Evolutionary conservation across 163 green algal species (phyloP).

Genomic region (Picocystis sp.): DNA sequence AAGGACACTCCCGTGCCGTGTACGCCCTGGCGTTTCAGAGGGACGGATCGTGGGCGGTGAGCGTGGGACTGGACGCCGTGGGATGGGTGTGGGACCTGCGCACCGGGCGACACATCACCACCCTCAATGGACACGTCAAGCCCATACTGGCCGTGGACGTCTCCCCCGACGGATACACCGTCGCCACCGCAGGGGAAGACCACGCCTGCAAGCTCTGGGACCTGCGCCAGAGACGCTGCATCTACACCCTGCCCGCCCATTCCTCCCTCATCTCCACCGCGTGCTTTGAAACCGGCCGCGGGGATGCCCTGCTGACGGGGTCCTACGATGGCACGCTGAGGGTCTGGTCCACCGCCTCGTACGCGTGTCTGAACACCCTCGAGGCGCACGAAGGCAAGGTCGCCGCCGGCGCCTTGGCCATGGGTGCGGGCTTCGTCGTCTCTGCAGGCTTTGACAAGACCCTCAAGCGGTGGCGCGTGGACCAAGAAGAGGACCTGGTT

Average conservation of each 20-base stretch:
- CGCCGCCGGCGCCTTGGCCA: too few relatives aligned
- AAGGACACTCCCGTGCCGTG: conserved; percentile 79
- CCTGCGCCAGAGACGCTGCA: conserved; percentile 46
- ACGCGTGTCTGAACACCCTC: too few relatives aligned
- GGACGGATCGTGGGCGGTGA: conserved; percentile 70
- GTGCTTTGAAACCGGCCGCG: conserved; percentile 46
- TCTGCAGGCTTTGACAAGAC: too few relatives aligned
- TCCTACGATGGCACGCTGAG: conserved; percentile 60
- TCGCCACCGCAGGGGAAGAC: conserved; percentile 46
- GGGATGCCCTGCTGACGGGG: conserved; percentile 49
- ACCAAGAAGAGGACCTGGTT: too few relatives aligned
- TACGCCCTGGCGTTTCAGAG: conserved; percentile 82
- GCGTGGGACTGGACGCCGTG: conserved; percentile 70
- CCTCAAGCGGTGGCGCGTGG: too few relatives aligned
- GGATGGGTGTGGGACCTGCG: conserved; percentile 79
- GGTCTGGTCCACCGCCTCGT: conserved; percentile 26
- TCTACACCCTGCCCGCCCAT: conserved; percentile 59
- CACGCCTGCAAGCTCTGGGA: conserved; percentile 79
- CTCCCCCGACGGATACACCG: conserved; percentile 62
- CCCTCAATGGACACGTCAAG: conserved; percentile 72
- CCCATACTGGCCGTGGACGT: conserved; percentile 71
- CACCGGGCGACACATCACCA: conserved; percentile 60
- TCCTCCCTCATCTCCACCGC: conserved; percentile 47
- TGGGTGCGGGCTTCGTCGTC: too few relatives aligned
- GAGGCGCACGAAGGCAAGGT: too few relatives aligned